Base-by-base conservation (phyloP, 257 asterid genomes). In the Nicotiana otophora region DNA sequence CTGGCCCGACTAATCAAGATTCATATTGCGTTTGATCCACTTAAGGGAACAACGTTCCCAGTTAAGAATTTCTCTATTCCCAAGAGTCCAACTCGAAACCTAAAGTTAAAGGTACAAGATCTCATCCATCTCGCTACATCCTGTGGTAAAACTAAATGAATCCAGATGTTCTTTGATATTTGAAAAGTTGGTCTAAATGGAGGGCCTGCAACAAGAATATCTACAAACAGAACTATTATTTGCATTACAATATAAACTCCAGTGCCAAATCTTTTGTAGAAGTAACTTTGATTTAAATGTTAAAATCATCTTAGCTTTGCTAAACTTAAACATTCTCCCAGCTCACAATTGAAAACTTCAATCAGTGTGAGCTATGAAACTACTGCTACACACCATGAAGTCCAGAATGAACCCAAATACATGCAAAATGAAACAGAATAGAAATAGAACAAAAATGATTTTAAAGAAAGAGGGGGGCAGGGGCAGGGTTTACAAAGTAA, bases 1-100 rank as follows among this genome's bases (percentile, higher is more conserved):
- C 11, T 42, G 10, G 9, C 10, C 3, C 0, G 2, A 39, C 48
- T 42, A 42, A 42, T 42, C 11, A 42, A 42, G 11, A 42, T 42
- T 7, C 48, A 42, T 0, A 3, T 42, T 42, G 11, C 9, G 3
- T 42, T 42, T 42, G 3, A 42, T 42, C 11, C 48, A 7, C 0
- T 42, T 7, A 42, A 8, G 3, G 48, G 11, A 42, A 0, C 0
- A 42, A 42, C 0, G 0, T 42, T 42, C 0, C 48, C 48, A 0
- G 0, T 11, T 0, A 39, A 0, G 11, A 42, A 42, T 42, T 42
- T 42, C 3, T 42, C 11, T 42, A 42, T 42, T 42, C 48, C 48
- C 0, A 42, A 7, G 48, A 7, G 3, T 42, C 3, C 11, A 8
- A 42, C 48, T 42, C 10, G 48, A 42, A 0, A 42, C 11, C 48